Base-by-base conservation (phyloP, 2,329 filamentous ascomycete species). In the Pezicula rhizophila region DNA sequence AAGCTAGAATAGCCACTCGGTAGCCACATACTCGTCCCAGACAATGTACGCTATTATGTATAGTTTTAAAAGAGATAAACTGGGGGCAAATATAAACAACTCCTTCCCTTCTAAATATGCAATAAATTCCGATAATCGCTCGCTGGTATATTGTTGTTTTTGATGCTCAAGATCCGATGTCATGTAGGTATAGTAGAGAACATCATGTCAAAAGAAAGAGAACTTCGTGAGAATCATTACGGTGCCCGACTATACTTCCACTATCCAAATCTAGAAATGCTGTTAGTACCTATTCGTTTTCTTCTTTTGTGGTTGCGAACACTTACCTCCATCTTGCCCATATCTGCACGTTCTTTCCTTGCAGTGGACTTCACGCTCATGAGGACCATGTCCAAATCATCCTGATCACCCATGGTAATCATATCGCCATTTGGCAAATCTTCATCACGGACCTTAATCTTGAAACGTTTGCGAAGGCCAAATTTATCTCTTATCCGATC, bases 371-470 rank as follows among this genome's bases (percentile, higher is more conserved):
- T 87, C 6, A 84, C 83, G 42, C 74, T 78, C 66, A 80, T 78
- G 47, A 97, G 76, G 25, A 89, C 83, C 82, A 96, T 87, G 45
- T 97, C 91, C 54, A 96, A 70, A 70, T 99, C 93, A 62, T 99
- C 93, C 67, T 96, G 89, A 66, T 99, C 93, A 26, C 87, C 90
- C 80, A 99, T 85, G 28, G 92, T 96, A 63, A 99, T 95, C 87
- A 96, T 92, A 63, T 97, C 92, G 3, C 86, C 87, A 48, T 85
- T 76, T 1, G 79, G 78, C 52, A 74, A 68, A 57, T 89, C 86
- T 58, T 97, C 93, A 55, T 95, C 89, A 61, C 79, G 81, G 59
- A 91, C 81, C 74, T 93, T 93, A 68, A 96, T 85, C 76, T 91
- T 95, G 72, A 96, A 92, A 49, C 81, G 80, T 53, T 84, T 72